phyloP scores from a whole-genome alignment of 2,329 filamentous ascomycete genomes.

The Fusarium goolgardi region DNA sequence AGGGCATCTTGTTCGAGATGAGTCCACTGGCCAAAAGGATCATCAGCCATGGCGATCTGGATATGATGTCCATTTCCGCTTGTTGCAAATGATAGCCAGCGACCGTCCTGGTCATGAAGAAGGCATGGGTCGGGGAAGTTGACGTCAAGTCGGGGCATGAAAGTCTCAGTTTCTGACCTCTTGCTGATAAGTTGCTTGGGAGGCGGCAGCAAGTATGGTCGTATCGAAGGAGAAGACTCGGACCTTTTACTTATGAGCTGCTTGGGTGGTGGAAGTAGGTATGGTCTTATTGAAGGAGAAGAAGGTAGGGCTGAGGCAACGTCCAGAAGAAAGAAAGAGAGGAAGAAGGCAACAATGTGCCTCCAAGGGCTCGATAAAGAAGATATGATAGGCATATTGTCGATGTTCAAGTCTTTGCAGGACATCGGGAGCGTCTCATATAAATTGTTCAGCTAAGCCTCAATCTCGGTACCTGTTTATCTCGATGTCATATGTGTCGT shows the following conservation, averaged over 20 bases:
- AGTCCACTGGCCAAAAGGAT: conserved; percentile 61
- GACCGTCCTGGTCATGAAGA: conserved; percentile 58
- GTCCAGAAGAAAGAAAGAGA: conserved; percentile 20
- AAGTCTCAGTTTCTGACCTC: conserved; percentile 26
- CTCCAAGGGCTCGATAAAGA: conserved; percentile 19
- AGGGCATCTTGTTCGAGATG: conserved; percentile 65
- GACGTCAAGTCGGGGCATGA: conserved; percentile 32
- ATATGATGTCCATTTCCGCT: conserved; percentile 62
- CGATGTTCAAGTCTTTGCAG: neutral
- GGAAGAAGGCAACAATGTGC: conserved; percentile 6
- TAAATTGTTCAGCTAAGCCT: conserved; percentile 34
- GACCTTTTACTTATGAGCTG: neutral
- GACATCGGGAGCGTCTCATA: conserved; percentile 11
- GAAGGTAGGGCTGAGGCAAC: conserved; percentile 16
- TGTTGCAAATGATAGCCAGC: conserved; percentile 70
- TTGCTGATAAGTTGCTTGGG: conserved; percentile 22
- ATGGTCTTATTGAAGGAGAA: conserved; percentile 9
- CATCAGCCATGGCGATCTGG: conserved; percentile 63
- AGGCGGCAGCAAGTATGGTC: conserved; percentile 12
- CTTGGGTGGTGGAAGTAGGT: conserved; percentile 5
- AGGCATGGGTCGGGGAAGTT: conserved; percentile 69
- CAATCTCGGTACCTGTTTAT: conserved; percentile 38
- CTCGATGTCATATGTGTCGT: conserved; percentile 36
- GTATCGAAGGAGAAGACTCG: neutral
- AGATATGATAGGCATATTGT: conserved; percentile 28